Conservation (phyloP, 2,329 filamentous ascomycete genomes). For the Ceratocystis destructans region DNA sequence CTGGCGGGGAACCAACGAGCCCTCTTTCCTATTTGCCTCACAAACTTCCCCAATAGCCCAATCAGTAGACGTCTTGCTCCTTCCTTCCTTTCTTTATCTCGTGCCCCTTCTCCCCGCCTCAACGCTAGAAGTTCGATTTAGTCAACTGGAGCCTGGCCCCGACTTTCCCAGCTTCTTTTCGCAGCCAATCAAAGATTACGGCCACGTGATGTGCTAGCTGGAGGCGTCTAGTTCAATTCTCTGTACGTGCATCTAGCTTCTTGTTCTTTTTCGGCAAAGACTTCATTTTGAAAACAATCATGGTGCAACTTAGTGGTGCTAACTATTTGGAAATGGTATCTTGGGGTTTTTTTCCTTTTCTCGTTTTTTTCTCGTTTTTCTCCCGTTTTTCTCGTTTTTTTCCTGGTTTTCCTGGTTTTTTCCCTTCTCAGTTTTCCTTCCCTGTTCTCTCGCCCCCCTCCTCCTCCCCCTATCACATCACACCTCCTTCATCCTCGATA, state of each 20-base stretch:
- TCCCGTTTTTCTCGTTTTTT: background rate
- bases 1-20: background rate
- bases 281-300: background rate
- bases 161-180: background rate
- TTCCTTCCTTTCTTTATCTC: background rate
- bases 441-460: background rate
- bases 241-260: background rate
- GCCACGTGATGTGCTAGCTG: background rate
- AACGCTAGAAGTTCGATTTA: background rate
- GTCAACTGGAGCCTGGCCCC: background rate
- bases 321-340: background rate
- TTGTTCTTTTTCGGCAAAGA: background rate
- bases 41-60: background rate
- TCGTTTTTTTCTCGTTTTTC: background rate
- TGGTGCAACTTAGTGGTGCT: background rate
- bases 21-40: background rate
- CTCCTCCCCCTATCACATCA: constrained; percentile 26
- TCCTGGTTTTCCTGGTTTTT: background rate
- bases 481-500: constrained; percentile 48
- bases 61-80: background rate
- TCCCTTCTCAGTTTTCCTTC: background rate
- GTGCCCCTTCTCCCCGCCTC: background rate
- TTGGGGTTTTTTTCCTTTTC: background rate
- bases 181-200: background rate
- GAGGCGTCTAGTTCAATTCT: background rate